Evolutionary conservation across 495 filamentous ascomycete genomes (phyloP).

Genomic region (Oidiodendron maius): DNA sequence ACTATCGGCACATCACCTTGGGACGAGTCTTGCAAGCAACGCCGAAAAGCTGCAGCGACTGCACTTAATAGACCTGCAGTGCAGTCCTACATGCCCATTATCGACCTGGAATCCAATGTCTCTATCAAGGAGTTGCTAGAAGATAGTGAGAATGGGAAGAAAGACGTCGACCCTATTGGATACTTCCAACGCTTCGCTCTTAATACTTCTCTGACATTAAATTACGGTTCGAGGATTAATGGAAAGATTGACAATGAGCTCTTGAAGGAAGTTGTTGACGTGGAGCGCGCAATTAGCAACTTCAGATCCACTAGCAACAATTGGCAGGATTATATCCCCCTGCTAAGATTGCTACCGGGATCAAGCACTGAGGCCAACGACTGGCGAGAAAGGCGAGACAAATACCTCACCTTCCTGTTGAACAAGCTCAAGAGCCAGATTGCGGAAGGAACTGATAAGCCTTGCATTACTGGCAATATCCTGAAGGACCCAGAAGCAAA

Average conservation of each 20-base stretch:
- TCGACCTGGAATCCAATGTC: conserved; percentile 59
- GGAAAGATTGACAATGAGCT: conserved; percentile 50
- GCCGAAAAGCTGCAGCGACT: conserved; percentile 64
- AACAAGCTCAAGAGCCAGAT: conserved; percentile 56
- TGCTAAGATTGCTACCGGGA: conserved; percentile 50
- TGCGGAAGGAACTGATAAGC: conserved; percentile 56
- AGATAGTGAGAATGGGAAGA: conserved; percentile 47
- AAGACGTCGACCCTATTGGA: conserved; percentile 56
- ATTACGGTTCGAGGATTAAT: conserved; percentile 59
- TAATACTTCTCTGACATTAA: conserved; percentile 59
- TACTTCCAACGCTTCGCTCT: conserved; percentile 66
- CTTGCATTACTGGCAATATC: conserved; percentile 65
- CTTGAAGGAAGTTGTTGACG: conserved; percentile 55
- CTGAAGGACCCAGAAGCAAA: conserved; percentile 59
- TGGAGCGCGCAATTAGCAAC: conserved; percentile 57
- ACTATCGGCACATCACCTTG: conserved; percentile 71
- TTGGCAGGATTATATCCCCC: conserved; percentile 65
- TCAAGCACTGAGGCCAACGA: conserved; percentile 37
- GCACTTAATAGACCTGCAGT: conserved; percentile 62
- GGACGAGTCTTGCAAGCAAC: conserved; percentile 67
- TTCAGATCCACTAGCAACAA: conserved; percentile 63
- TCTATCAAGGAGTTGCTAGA: conserved; percentile 59
- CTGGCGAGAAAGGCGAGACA: conserved; percentile 48
- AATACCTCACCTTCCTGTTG: conserved; percentile 53
- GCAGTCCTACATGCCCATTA: conserved; percentile 65